Percentiles rank a stretch among this genome's conserved stretches.
phyloP scores from a whole-genome alignment of 345 rosid genomes.

The Brassica juncea region DNA sequence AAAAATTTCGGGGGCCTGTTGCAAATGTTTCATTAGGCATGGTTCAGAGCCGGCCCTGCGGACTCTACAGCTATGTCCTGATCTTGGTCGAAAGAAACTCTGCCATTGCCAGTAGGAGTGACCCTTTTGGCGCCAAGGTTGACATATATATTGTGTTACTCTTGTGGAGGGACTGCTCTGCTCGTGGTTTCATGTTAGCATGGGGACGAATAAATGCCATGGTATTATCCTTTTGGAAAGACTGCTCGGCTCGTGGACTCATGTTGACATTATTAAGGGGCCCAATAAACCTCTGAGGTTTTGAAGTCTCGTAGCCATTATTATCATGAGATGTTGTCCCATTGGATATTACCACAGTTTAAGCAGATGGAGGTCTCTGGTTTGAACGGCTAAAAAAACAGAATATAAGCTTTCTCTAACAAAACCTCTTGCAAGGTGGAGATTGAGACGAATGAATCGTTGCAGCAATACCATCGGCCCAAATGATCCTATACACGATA shows the following conservation, averaged over 20 bases:
- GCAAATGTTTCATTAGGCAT: no score
- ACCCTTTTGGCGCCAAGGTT: conserved; percentile 54
- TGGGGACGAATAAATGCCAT: conserved; percentile 41
- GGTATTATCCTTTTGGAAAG: conserved; percentile 42
- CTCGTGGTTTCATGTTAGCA: conserved; percentile 37
- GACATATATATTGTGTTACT: conserved; percentile 33
- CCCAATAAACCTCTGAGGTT: conserved; percentile 40
- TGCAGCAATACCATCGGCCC: conserved; percentile 94
- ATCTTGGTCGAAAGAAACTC: conserved; percentile 44
- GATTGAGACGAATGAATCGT: conserved; percentile 71
- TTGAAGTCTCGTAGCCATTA: conserved; percentile 57
- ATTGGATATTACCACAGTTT: conserved; percentile 43
- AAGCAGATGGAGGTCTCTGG: conserved; percentile 57
- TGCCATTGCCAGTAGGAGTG: conserved; percentile 50
- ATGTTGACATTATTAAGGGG: conserved; percentile 42
- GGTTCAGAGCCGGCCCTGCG: no score
- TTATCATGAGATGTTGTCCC: conserved; percentile 56
- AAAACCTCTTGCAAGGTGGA: conserved; percentile 82
- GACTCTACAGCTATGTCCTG: conserved; percentile 44
- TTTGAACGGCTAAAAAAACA: conserved; percentile 81
- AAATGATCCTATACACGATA: conserved; percentile 64
- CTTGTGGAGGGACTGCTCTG: conserved; percentile 44
- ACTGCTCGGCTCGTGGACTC: conserved; percentile 44
- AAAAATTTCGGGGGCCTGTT: no score
- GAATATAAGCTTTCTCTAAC: conserved; percentile 91